phyloP scores from a whole-genome alignment of 2,329 filamentous ascomycete species.

The Amphichorda felina region DNA sequence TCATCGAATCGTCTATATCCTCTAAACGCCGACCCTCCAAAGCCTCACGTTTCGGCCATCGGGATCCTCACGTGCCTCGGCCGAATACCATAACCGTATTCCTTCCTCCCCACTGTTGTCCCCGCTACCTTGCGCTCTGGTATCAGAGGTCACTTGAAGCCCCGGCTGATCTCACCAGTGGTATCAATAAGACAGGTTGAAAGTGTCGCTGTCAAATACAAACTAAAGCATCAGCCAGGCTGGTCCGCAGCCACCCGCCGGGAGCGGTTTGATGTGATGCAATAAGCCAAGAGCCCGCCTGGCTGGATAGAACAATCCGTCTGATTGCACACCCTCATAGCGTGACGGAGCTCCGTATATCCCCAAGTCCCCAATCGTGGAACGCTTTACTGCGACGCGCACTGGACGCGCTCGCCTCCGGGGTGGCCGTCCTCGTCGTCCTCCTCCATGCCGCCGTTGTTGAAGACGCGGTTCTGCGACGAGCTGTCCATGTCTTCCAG shows the following conservation, averaged over 20 bases:
- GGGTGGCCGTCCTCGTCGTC: slow-evolving; percentile 68
- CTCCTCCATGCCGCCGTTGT: slow-evolving; percentile 52
- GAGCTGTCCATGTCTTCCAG: slow-evolving; percentile 74
- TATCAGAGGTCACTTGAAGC: no score
- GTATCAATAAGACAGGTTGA: slow-evolving; percentile 1
- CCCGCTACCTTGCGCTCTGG: no score
- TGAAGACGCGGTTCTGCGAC: slow-evolving; percentile 53
- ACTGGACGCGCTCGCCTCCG: slow-evolving; percentile 72
- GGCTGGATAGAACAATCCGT: no score
- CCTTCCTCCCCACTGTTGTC: no score
- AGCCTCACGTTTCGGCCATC: slow-evolving; percentile 8
- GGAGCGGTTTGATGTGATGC: no score
- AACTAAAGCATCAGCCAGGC: background rate
- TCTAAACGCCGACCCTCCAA: slow-evolving; percentile 23
- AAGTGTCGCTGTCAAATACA: background rate
- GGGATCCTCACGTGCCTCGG: no score
- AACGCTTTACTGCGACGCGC: slow-evolving; percentile 63
- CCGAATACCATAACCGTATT: no score
- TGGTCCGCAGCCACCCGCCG: background rate
- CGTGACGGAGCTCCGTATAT: no score
- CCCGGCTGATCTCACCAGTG: background rate
- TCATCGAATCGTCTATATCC: slow-evolving; percentile 26
- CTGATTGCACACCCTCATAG: no score
- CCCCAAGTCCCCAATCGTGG: background rate
- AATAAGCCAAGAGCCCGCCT: no score